A percentile compares a stretch with the other conserved stretches of the same genome.
Conservation (phyloP, 306 rosid species). For the Quillaja saponaria region DNA sequence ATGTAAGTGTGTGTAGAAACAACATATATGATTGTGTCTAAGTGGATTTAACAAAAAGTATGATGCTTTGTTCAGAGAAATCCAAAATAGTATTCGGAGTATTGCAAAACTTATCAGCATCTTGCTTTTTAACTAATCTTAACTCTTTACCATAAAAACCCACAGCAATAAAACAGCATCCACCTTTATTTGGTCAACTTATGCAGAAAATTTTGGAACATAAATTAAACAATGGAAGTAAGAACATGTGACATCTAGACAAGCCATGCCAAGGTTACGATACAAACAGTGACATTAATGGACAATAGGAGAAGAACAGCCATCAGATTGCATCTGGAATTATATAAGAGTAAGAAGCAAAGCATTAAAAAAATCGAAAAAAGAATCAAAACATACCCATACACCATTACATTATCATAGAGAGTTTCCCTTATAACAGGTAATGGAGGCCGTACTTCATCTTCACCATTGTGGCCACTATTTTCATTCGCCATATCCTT, state of each 20-base stretch:
- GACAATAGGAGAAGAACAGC: slow-evolving; percentile 2
- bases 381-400: slow-evolving; percentile 56
- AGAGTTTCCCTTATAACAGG: slow-evolving; percentile 95
- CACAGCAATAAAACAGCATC: slow-evolving; percentile 4
- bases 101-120: background rate
- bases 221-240: background rate
- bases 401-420: slow-evolving; percentile 68
- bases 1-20: too few species aligned
- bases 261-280: background rate
- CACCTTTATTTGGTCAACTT: slow-evolving; percentile 2
- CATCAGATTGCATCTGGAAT: slow-evolving; percentile 3
- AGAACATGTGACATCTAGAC: background rate
- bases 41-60: too few species aligned
- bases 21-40: background rate
- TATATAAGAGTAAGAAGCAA: slow-evolving; percentile 5
- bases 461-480: slow-evolving; percentile 49
- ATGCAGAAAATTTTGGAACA: slow-evolving; percentile 1
- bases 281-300: slow-evolving; percentile 17
- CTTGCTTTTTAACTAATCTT: slow-evolving; percentile 12
- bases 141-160: background rate
- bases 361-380: too few species aligned
- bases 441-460: slow-evolving; percentile 88
- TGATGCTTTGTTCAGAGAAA: background rate
- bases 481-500: slow-evolving; percentile 41
- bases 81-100: slow-evolving; percentile 5